Evolutionary conservation across 1,284 basidiomycete genomes (phyloP), one percentile per base, ranked within the genome.

Genomic region (Exobasidium rhododendri): DNA sequence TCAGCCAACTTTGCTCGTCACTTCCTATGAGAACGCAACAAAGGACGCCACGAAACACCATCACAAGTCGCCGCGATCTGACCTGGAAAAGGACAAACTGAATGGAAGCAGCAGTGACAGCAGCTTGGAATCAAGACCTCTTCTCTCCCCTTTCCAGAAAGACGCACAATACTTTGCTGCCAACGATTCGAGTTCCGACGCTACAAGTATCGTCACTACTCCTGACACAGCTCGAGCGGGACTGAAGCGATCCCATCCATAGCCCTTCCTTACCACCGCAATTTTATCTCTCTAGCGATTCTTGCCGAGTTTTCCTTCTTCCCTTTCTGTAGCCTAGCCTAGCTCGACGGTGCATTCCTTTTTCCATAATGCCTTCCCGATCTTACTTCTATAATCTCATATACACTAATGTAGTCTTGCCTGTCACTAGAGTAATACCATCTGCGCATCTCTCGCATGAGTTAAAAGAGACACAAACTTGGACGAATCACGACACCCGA

Each of bases 121-220:
- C 24, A 50, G 20, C 26, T 24, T 6, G 4, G 47, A 50, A 28
- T 14, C 26, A 13, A 50, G 47, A 14, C 47, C 47, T 24, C 24
- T 22, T 3, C 44, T 22, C 10, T 6, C 47, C 2, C 47, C 47
- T 20, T 50, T 50, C 17, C 10, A 17, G 17, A 40, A 40, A 17
- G 35, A 40, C 17, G 10, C 10, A 40, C 10, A 17, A 7, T 7
- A 40, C 17, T 17, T 7, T 20, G 7, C 47, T 50, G 47, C 10
- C 22, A 32, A 26, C n/a, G 52, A 31, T 26, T 55, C 52, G 2
- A 26, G 30, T 55, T 55, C 52, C 14, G 52, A 31, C 17, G 52
- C 52, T 20, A 30, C 52, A 32, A n/a, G 14, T 20, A 22, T 54
- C 10, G 10, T 24, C 17, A 44, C 29, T 17, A 29, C 5, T 50